phyloP scores from a whole-genome alignment of 352 stramenopile species.

The Globisporangium orthogonon region DNA sequence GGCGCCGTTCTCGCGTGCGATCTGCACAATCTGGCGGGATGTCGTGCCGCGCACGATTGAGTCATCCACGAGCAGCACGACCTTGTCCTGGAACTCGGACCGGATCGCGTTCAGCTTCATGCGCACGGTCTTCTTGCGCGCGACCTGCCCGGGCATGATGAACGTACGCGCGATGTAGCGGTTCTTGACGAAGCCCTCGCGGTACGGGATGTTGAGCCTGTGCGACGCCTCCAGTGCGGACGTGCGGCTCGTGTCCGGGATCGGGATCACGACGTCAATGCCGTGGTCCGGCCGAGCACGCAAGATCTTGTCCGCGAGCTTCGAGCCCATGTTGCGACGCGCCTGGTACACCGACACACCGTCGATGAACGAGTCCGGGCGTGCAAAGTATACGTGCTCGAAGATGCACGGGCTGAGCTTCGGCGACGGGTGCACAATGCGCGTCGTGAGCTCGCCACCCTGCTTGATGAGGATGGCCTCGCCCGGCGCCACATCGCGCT shows the following conservation, averaged over 20 bases:
- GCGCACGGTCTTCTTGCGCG: conserved; percentile 94
- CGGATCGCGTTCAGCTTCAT: conserved; percentile 98
- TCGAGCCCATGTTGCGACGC: conserved; percentile 97
- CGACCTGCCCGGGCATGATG: conserved; percentile 98
- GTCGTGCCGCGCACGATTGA: conserved; percentile 99
- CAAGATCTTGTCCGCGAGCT: conserved; percentile 95
- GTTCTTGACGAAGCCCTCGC: conserved; percentile 99
- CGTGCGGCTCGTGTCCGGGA: conserved; percentile 97
- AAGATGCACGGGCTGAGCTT: conserved; percentile 97
- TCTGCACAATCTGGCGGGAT: conserved; percentile 97
- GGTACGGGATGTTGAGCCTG: conserved; percentile 90
- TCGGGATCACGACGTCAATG: conserved; percentile 98
- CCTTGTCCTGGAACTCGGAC: conserved; percentile 89
- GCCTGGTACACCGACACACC: conserved; percentile 97
- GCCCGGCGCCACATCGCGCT: conserved; percentile 94
- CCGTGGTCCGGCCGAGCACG: conserved; percentile 87
- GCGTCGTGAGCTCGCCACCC: conserved; percentile 79
- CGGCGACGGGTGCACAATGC: conserved; percentile 67
- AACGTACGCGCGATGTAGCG: conserved; percentile 99
- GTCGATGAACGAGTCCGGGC: conserved; percentile 98
- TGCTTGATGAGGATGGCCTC: conserved; percentile 96
- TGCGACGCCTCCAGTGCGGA: conserved; percentile 90
- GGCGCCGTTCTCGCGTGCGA: conserved; percentile 97
- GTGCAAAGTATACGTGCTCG: conserved; percentile 99
- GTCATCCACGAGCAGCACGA: conserved; percentile 98